Evolutionary conservation across 495 filamentous ascomycete species (phyloP).

Genomic region (Cercophora sp.): DNA sequence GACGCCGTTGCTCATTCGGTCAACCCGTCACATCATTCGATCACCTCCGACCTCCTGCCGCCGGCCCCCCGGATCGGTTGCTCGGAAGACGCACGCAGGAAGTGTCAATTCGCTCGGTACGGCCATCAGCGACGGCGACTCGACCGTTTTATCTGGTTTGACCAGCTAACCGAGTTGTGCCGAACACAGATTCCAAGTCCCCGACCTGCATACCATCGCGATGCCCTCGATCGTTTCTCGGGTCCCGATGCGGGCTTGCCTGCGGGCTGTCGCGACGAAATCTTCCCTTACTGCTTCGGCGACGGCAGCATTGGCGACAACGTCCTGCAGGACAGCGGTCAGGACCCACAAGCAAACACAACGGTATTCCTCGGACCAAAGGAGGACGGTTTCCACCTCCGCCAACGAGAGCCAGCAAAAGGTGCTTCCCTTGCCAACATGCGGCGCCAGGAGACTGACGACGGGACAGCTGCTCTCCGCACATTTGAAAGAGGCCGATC

Average conservation of each 20-base stretch:
- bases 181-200: too few species aligned
- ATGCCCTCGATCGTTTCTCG: constrained; percentile 24
- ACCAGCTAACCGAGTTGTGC: too few species aligned
- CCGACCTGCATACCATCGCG: background rate
- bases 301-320: constrained; percentile 3
- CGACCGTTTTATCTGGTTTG: too few species aligned
- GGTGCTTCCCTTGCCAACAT: constrained; percentile 33
- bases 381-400: constrained; percentile 43
- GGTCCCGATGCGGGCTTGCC: constrained; percentile 18
- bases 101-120: too few species aligned
- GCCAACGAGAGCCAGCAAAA: constrained; percentile 62
- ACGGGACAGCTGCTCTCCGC: constrained; percentile 68
- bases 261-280: constrained; percentile 8
- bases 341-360: constrained; percentile 9
- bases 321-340: constrained; percentile 2
- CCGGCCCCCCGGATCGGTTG: too few species aligned
- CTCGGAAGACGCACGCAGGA: too few species aligned
- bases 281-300: constrained; percentile 8
- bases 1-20: background rate
- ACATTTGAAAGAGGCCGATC: constrained; percentile 79
- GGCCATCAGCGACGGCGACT: too few species aligned
- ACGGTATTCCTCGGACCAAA: background rate
- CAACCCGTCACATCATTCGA: constrained; percentile 7
- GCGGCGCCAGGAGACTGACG: constrained; percentile 13
- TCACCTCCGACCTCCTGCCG: background rate